Evolutionary conservation across 1,139 yeast species (phyloP).

Genomic region (Candida buenavistaensis): DNA sequence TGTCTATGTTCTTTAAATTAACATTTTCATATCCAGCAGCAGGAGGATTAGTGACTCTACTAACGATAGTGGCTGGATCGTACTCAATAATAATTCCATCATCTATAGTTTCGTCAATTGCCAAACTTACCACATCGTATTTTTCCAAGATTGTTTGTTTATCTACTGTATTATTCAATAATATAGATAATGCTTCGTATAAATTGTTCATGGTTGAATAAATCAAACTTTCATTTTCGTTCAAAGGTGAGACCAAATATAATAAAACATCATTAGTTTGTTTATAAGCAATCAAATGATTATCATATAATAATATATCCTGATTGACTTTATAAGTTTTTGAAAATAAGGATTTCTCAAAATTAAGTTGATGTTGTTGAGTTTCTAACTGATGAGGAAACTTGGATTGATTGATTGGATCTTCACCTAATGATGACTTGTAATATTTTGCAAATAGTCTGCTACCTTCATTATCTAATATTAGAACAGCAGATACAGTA

Average conservation of each 20-base stretch:
- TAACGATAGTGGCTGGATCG: constrained; percentile 81
- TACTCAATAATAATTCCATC: constrained; percentile 90
- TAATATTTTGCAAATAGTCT: constrained; percentile 87
- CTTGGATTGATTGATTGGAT: constrained; percentile 13
- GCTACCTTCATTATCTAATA: constrained; percentile 80
- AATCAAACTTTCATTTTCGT: constrained; percentile 84
- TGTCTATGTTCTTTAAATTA: constrained; percentile 67
- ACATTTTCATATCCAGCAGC: constrained; percentile 34
- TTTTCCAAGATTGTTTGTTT: constrained; percentile 76
- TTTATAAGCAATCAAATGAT: constrained; percentile 78
- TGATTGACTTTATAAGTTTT: constrained; percentile 80
- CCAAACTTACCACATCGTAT: constrained; percentile 82
- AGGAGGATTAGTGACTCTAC: constrained; percentile 88
- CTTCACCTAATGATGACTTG: constrained; percentile 33
- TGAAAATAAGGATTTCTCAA: constrained; percentile 69
- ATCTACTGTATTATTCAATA: constrained; percentile 75
- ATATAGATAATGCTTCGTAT: constrained; percentile 75
- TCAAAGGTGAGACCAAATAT: constrained; percentile 66
- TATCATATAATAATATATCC: constrained; percentile 79
- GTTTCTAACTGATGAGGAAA: constrained; percentile 32
- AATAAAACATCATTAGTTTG: constrained; percentile 78
- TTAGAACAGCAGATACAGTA: constrained; percentile 72
- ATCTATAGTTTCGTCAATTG: constrained; percentile 89
- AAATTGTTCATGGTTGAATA: constrained; percentile 78
- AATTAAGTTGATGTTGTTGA: constrained; percentile 66